Evolutionary conservation across 164 flowering plant genomes (phyloP).

Genomic region (Nymphaea thermarum): DNA sequence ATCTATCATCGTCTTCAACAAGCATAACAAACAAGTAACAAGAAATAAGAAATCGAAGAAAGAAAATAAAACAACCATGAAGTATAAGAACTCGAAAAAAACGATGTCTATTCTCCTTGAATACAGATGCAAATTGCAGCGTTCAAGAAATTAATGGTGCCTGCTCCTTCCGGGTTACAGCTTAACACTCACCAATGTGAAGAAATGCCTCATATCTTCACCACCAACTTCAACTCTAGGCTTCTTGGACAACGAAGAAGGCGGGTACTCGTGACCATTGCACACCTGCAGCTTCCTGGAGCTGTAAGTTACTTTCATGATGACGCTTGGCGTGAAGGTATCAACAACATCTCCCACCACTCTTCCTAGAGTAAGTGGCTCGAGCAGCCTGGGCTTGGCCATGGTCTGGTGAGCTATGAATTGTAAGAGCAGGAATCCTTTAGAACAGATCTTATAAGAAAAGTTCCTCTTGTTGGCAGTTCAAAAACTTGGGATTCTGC

Average conservation of each 20-base stretch:
- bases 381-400: slow-evolving; percentile 26
- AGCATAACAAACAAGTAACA: not conserved
- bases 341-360: slow-evolving; percentile 57
- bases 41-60: no score
- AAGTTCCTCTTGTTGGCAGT: no score
- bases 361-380: slow-evolving; percentile 42
- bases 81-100: not conserved
- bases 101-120: not conserved
- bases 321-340: slow-evolving; percentile 22
- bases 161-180: no score
- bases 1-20: not conserved
- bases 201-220: slow-evolving; percentile 45
- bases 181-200: slow-evolving; percentile 34
- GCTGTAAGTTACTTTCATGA: slow-evolving; percentile 38
- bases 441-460: no score
- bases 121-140: no score
- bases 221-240: slow-evolving; percentile 52
- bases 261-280: slow-evolving; percentile 54
- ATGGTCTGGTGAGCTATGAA: no score
- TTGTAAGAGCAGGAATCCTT: no score
- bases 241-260: slow-evolving; percentile 32
- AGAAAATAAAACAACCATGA: not conserved
- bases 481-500: no score
- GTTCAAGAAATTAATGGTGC: no score
- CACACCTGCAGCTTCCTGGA: slow-evolving; percentile 28